Conservation (phyloP, 2,329 filamentous ascomycete species). For the Cladosporium sp. region DNA sequence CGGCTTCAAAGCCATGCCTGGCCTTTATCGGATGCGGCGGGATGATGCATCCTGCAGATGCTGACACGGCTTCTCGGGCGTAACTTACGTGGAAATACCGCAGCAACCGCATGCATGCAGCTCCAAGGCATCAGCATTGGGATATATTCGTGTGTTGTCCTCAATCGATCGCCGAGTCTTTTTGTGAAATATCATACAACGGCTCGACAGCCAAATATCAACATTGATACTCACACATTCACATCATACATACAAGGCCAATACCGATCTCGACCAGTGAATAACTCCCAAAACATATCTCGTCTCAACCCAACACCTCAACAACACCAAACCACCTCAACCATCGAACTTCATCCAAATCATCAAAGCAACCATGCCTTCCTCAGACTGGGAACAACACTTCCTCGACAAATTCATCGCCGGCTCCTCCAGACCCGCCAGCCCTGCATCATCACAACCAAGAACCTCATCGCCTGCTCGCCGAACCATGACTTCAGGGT, state of each 20-base stretch:
- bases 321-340: not conserved
- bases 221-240: not conserved
- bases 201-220: not conserved
- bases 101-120: not conserved
- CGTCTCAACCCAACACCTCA: not conserved
- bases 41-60: not conserved
- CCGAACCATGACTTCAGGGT: not conserved
- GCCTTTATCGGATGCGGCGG: not conserved
- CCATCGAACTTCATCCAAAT: not conserved
- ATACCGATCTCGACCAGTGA: not conserved
- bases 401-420: constrained; percentile 20
- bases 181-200: not conserved
- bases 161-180: not conserved
- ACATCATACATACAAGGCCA: not conserved
- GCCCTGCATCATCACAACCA: not conserved
- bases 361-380: not conserved
- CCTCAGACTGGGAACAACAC: constrained; percentile 14
- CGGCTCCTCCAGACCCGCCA: constrained; percentile 5
- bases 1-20: not conserved
- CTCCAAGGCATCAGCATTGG: not conserved
- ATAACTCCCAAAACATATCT: not conserved
- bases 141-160: not conserved
- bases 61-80: not conserved
- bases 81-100: not conserved
- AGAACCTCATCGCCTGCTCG: not conserved